Percentiles rank a stretch among this genome's conserved stretches.
phyloP scores from a whole-genome alignment of 208 protist species.

The Wallacemonas sp. region DNA sequence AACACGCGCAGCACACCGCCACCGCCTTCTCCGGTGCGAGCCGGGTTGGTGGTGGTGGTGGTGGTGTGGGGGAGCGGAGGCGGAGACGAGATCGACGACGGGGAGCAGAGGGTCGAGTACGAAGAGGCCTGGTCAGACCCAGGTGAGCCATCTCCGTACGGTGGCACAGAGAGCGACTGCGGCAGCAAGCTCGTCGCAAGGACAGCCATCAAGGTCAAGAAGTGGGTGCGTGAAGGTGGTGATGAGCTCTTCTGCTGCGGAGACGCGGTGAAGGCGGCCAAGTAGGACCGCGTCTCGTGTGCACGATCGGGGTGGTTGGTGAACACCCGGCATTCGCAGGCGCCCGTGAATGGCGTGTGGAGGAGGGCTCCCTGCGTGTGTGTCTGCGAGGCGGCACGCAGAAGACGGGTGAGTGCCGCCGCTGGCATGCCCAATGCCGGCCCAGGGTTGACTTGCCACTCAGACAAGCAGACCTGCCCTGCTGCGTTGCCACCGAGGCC shows the following conservation, averaged over 20 bases:
- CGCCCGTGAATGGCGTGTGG: not conserved
- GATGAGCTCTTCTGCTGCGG: not conserved
- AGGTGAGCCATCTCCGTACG: too few relatives aligned
- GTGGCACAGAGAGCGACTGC: too few relatives aligned
- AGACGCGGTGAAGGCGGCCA: constrained; percentile 8
- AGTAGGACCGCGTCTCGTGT: not conserved
- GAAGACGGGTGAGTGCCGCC: not conserved
- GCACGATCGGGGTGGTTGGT: constrained; percentile 1
- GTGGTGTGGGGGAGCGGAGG: too few relatives aligned
- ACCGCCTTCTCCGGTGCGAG: not conserved
- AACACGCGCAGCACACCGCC: not conserved
- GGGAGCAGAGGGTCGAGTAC: too few relatives aligned
- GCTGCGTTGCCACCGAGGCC: not conserved
- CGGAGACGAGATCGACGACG: too few relatives aligned
- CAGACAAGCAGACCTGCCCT: constrained; percentile 2
- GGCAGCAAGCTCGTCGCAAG: constrained; percentile 1
- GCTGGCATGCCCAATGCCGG: constrained; percentile 2
- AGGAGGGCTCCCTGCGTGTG: not conserved
- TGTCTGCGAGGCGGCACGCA: not conserved
- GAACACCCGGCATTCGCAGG: not conserved
- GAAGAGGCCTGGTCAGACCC: too few relatives aligned
- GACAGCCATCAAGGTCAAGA: not conserved
- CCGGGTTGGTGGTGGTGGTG: not conserved
- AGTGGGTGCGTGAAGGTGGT: not conserved
- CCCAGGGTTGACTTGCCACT: constrained; percentile 9